Conservation (phyloP, 2,329 filamentous ascomycete genomes). For the Tothia fuscella region DNA sequence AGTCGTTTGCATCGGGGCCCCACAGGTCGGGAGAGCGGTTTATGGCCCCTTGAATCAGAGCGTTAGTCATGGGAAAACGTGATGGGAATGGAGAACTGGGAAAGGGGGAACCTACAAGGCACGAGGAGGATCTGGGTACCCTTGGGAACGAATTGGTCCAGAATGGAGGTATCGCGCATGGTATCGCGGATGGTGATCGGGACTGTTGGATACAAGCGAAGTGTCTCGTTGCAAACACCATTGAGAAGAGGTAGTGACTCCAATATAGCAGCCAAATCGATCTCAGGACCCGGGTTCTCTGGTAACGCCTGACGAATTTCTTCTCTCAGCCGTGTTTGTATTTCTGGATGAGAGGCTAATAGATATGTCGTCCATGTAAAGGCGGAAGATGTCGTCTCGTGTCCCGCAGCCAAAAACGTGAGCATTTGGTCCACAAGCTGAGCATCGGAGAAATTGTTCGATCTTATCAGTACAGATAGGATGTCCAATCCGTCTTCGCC, state of each 20-base stretch:
- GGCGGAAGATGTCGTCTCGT: slow-evolving; percentile 66
- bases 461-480: slow-evolving; percentile 38
- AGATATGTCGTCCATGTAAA: slow-evolving; percentile 66
- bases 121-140: slow-evolving; percentile 27
- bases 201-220: slow-evolving; percentile 28
- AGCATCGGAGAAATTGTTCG: slow-evolving; percentile 40
- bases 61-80: no score
- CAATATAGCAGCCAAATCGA: slow-evolving; percentile 25
- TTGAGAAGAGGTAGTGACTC: slow-evolving; percentile 35
- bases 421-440: slow-evolving; percentile 43
- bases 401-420: slow-evolving; percentile 46
- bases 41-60: no score
- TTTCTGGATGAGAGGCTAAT: slow-evolving; percentile 51
- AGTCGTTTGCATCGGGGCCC: slow-evolving; percentile 29
- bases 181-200: slow-evolving; percentile 22
- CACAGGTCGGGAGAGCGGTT: slow-evolving; percentile 32
- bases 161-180: slow-evolving; percentile 21
- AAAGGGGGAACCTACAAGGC: no score
- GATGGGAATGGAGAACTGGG: no score
- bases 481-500: slow-evolving; percentile 28
- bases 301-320: slow-evolving; percentile 51
- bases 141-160: slow-evolving; percentile 25
- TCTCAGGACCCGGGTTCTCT: slow-evolving; percentile 13
- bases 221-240: slow-evolving; percentile 32
- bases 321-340: slow-evolving; percentile 54